phyloP scores from a whole-genome alignment of 768 basidiomycete species.

The Amanita thiersii region DNA sequence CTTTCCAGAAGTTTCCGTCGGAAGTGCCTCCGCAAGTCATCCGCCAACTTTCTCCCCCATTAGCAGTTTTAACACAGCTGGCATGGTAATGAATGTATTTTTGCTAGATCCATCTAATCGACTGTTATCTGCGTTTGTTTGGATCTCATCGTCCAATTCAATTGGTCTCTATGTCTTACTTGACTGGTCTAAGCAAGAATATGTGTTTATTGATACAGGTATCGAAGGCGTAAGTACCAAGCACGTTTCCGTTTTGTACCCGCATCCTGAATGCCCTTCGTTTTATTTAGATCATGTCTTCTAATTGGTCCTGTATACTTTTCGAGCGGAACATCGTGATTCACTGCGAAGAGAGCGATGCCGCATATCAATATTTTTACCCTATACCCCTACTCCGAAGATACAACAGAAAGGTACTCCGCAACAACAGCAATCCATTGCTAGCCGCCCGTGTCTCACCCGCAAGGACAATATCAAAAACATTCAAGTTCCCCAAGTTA shows the following conservation, averaged over 20 bases:
- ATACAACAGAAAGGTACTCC: slow-evolving; percentile 20
- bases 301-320: slow-evolving; percentile 74
- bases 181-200: slow-evolving; percentile 60
- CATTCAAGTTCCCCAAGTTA: slow-evolving; percentile 38
- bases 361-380: slow-evolving; percentile 64
- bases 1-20: slow-evolving; percentile 44
- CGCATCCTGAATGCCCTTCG: neutral
- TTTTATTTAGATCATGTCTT: slow-evolving; percentile 58
- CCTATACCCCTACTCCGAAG: slow-evolving; percentile 35
- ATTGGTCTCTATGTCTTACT: slow-evolving; percentile 56
- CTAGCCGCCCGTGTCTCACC: slow-evolving; percentile 35
- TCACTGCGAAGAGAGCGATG: slow-evolving; percentile 62
- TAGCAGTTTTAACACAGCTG: slow-evolving; percentile 55
- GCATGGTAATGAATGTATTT: slow-evolving; percentile 74
- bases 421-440: slow-evolving; percentile 25
- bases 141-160: slow-evolving; percentile 45
- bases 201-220: slow-evolving; percentile 67
- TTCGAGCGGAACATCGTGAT: slow-evolving; percentile 61
- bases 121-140: slow-evolving; percentile 63
- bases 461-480: slow-evolving; percentile 38
- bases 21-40: slow-evolving; percentile 20
- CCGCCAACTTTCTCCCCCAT: slow-evolving; percentile 50
- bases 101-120: slow-evolving; percentile 56
- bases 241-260: neutral
- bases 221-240: slow-evolving; percentile 63